Conservation (phyloP, 2,329 filamentous ascomycete genomes). For the Aspergillus niger region DNA sequence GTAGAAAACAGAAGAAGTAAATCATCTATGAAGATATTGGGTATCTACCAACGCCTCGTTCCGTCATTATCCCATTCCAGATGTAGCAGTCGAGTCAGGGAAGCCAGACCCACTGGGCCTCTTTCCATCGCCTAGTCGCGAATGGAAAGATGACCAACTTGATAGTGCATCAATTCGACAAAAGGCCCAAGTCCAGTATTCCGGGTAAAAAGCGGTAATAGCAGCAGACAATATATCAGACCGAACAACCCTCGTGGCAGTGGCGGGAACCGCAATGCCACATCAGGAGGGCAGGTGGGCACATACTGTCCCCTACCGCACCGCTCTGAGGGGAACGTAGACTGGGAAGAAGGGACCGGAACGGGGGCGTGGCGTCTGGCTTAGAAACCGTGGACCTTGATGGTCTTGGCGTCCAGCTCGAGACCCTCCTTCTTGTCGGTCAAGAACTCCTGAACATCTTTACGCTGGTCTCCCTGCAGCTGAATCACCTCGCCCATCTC, state of each 20-base stretch:
- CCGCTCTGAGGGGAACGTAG: constrained; percentile 40
- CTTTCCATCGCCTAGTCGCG: constrained; percentile 23
- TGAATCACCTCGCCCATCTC: constrained; percentile 99
- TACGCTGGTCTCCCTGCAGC: constrained; percentile 98
- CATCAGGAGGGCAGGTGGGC: constrained; percentile 28
- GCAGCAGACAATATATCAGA: constrained; percentile 26
- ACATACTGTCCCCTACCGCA: constrained; percentile 39
- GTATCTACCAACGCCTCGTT: constrained; percentile 49
- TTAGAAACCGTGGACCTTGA: constrained; percentile 70
- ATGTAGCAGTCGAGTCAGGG: constrained; percentile 28
- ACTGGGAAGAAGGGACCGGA: constrained; percentile 48
- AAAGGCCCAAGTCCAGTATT: constrained; percentile 34
- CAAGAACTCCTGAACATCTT: constrained; percentile 97
- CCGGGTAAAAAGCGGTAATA: constrained; percentile 30
- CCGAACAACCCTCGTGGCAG: constrained; percentile 21
- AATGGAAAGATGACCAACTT: constrained; percentile 23
- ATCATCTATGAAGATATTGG: constrained; percentile 40
- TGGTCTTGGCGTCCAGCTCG: constrained; percentile 91
- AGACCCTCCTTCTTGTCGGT: constrained; percentile 93
- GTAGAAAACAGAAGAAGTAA: constrained; percentile 25
- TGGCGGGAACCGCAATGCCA: constrained; percentile 24
- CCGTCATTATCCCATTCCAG: constrained; percentile 41
- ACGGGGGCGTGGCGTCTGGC: constrained; percentile 42
- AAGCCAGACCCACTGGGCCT: constrained; percentile 26
- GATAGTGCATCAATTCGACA: constrained; percentile 33